These are phyloP conservation scores for Alternaria longipes DNA, from an alignment of 2,329 filamentous ascomycete genomes.

Conservation along the genomic window DNA sequence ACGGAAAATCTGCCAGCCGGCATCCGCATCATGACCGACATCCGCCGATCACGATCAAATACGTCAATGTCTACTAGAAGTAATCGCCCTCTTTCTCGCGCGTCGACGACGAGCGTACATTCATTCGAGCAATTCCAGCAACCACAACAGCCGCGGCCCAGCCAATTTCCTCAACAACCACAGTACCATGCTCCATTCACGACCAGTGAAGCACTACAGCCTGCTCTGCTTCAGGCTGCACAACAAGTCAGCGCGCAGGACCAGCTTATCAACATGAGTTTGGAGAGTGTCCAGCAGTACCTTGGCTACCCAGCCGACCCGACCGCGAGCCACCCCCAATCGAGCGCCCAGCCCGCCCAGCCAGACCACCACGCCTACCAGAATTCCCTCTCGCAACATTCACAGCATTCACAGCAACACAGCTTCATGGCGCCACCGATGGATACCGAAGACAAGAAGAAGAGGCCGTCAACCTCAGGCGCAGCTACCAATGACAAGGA, in stretches of 20 bases:
- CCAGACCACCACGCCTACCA: conserved; percentile 43
- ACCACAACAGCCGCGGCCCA: conserved; percentile 26
- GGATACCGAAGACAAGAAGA: conserved; percentile 57
- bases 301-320: conserved; percentile 40
- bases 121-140: conserved; percentile 49
- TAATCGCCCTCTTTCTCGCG: conserved; percentile 58
- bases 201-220: conserved; percentile 40
- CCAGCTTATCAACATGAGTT: conserved; percentile 38
- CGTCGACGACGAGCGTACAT: conserved; percentile 60
- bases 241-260: conserved; percentile 50
- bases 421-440: conserved; percentile 38
- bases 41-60: conserved; percentile 57
- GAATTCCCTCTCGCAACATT: conserved; percentile 36
- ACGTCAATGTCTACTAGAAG: conserved; percentile 56
- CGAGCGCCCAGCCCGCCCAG: conserved; percentile 35
- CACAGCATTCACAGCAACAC: conserved; percentile 35
- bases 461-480: conserved; percentile 69
- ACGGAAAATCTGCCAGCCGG: conserved; percentile 25
- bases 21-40: conserved; percentile 48
- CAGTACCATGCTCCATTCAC: conserved; percentile 42
- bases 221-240: conserved; percentile 47
- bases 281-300: conserved; percentile 48
- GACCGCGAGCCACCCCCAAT: conserved; percentile 24
- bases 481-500: conserved; percentile 84
- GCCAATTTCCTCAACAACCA: conserved; percentile 31